A percentile compares a stretch with the other conserved stretches of the same genome.
Conservation (phyloP, 768 basidiomycete genomes). For the Goffeauzyma gilvescens region DNA sequence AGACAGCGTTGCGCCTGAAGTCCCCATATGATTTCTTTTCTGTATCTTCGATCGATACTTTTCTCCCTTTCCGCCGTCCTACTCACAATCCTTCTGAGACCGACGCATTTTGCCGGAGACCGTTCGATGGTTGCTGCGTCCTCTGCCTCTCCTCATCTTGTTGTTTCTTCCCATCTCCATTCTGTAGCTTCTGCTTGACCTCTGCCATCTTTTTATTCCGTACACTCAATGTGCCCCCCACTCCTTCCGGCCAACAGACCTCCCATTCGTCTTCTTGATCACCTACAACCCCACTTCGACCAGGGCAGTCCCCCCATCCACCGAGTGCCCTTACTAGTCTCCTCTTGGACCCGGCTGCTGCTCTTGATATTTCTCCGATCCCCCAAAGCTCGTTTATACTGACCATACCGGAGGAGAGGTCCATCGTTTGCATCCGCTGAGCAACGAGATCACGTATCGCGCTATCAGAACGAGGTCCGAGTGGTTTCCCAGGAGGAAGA, state of each 20-base stretch:
- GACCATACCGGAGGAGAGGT: conserved; percentile 16
- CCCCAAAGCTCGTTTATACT: conserved; percentile 25
- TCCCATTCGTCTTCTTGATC: conserved; percentile 12
- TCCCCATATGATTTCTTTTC: too few relatives aligned
- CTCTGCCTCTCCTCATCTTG: too few relatives aligned
- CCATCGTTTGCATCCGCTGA: conserved; percentile 17
- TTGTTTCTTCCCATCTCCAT: too few relatives aligned
- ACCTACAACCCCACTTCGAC: conserved; percentile 8
- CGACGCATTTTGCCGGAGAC: too few relatives aligned
- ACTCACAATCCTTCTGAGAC: too few relatives aligned
- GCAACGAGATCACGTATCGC: conserved; percentile 16
- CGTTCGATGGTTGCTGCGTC: too few relatives aligned
- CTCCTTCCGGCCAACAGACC: conserved; percentile 4
- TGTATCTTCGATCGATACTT: too few relatives aligned
- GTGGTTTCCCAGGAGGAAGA: background rate
- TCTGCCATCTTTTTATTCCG: too few relatives aligned
- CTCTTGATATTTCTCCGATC: conserved; percentile 12
- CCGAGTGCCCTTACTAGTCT: conserved; percentile 21
- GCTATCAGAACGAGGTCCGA: background rate
- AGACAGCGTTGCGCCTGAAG: too few relatives aligned
- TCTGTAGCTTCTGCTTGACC: too few relatives aligned
- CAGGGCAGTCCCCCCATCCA: conserved; percentile 23
- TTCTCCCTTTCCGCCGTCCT: too few relatives aligned
- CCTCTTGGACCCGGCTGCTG: conserved; percentile 23
- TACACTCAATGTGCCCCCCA: conserved; percentile 6